Evolutionary conservation across 768 basidiomycete species (phyloP).

Genomic region (Lepiota venenata): DNA sequence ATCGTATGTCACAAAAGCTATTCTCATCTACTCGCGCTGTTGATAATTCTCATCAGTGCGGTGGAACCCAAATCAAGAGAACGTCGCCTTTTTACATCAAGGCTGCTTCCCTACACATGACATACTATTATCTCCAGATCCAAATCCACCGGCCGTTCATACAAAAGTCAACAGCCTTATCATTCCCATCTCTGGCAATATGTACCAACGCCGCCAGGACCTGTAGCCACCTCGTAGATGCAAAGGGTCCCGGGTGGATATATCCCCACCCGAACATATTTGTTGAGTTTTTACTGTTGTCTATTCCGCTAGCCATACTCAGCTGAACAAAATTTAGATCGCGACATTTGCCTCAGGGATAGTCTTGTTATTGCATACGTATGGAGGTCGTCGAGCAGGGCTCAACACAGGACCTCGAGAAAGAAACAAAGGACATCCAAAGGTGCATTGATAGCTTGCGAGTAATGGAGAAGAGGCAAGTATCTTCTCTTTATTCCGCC

Average conservation of each 20-base stretch:
- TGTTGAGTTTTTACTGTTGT: slow-evolving; percentile 19
- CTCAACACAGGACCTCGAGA: slow-evolving; percentile 31
- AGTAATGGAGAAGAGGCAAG: slow-evolving; percentile 30
- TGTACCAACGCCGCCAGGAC: slow-evolving; percentile 74
- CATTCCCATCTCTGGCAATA: slow-evolving; percentile 59
- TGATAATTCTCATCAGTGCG: slow-evolving; percentile 22
- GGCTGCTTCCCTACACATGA: slow-evolving; percentile 44
- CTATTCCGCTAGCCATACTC: not conserved
- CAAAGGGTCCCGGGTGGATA: slow-evolving; percentile 34
- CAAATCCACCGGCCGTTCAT: slow-evolving; percentile 72
- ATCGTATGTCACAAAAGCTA: slow-evolving; percentile 32
- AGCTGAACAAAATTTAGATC: slow-evolving; percentile 19
- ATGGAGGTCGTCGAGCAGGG: slow-evolving; percentile 43
- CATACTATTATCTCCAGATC: slow-evolving; percentile 55
- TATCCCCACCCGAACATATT: slow-evolving; percentile 26
- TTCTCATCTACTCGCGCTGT: not conserved
- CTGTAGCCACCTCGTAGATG: slow-evolving; percentile 64
- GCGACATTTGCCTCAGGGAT: slow-evolving; percentile 36
- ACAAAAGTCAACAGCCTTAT: slow-evolving; percentile 33
- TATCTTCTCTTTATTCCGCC: not conserved
- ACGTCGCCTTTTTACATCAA: slow-evolving; percentile 42
- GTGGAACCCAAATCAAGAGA: slow-evolving; percentile 33
- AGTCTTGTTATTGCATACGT: slow-evolving; percentile 55
- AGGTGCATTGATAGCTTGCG: slow-evolving; percentile 47
- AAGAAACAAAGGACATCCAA: slow-evolving; percentile 49